Evolutionary conservation across 1,139 yeast species (phyloP).

Genomic region (Hemisphaericaspora xylofermentans): DNA sequence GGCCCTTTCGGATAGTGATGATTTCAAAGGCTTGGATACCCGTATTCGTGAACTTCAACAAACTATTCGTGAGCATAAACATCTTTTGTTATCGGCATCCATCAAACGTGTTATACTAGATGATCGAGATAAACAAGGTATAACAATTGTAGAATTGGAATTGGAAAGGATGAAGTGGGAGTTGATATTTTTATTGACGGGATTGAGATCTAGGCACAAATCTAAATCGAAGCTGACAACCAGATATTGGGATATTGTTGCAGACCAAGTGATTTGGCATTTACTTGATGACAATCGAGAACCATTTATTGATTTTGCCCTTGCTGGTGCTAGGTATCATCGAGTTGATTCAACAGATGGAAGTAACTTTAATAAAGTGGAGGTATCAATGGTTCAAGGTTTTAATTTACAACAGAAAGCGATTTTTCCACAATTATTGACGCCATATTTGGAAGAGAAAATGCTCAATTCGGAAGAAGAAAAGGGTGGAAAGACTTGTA

Average conservation of each 20-base stretch:
- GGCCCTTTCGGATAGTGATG: slow-evolving; percentile 66
- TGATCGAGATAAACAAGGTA: slow-evolving; percentile 26
- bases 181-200: slow-evolving; percentile 63
- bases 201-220: slow-evolving; percentile 47
- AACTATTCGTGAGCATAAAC: slow-evolving; percentile 44
- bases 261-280: slow-evolving; percentile 72
- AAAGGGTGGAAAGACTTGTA: slow-evolving; percentile 7
- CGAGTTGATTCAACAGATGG: slow-evolving; percentile 56
- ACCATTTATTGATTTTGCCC: slow-evolving; percentile 72
- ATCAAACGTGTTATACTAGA: slow-evolving; percentile 25
- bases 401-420: slow-evolving; percentile 63
- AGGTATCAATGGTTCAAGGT: slow-evolving; percentile 66
- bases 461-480: slow-evolving; percentile 8
- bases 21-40: slow-evolving; percentile 53
- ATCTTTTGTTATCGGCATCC: slow-evolving; percentile 47
- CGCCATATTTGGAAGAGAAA: slow-evolving; percentile 43
- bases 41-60: slow-evolving; percentile 57
- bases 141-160: slow-evolving; percentile 53
- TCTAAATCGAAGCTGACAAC: slow-evolving; percentile 27
- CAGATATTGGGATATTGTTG: slow-evolving; percentile 38
- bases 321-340: slow-evolving; percentile 62
- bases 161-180: slow-evolving; percentile 56
- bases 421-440: slow-evolving; percentile 67
- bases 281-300: slow-evolving; percentile 57
- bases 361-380: slow-evolving; percentile 59